Conservation (phyloP, 495 filamentous ascomycete species). For the Pyronema omphalodes region DNA sequence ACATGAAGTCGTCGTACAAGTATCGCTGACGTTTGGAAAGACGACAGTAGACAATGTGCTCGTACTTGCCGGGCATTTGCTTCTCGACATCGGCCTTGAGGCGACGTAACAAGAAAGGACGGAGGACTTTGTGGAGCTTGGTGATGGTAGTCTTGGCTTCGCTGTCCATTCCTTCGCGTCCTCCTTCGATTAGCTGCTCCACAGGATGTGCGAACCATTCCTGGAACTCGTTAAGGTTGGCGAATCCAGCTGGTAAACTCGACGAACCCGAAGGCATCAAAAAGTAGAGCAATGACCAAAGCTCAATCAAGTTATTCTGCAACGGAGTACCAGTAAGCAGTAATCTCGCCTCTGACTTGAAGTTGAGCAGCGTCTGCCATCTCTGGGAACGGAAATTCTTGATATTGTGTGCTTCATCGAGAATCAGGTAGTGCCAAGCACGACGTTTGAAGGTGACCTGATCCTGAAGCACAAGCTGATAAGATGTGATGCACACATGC, state of each 20-base stretch:
- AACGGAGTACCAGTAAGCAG: slow-evolving; percentile 89
- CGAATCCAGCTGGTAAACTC: slow-evolving; percentile 65
- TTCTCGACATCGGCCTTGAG: slow-evolving; percentile 98
- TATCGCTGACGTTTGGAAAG: slow-evolving; percentile 88
- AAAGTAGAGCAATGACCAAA: slow-evolving; percentile 96
- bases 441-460: slow-evolving; percentile 79
- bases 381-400: slow-evolving; percentile 96
- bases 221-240: slow-evolving; percentile 77
- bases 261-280: slow-evolving; percentile 70
- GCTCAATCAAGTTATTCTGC: slow-evolving; percentile 89
- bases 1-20: slow-evolving; percentile 92
- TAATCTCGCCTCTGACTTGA: slow-evolving; percentile 71
- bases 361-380: slow-evolving; percentile 86
- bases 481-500: slow-evolving; percentile 95
- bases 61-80: slow-evolving; percentile 96
- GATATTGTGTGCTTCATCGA: slow-evolving; percentile 98
- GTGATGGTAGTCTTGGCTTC: slow-evolving; percentile 73
- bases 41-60: slow-evolving; percentile 87
- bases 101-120: slow-evolving; percentile 79
- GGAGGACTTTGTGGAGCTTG: slow-evolving; percentile 81
- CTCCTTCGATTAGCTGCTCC: slow-evolving; percentile 87
- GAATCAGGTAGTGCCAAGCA: slow-evolving; percentile 95
- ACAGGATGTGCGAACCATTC: slow-evolving; percentile 85
- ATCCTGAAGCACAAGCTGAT: slow-evolving; percentile 88
- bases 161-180: slow-evolving; percentile 79